Evolutionary conservation across 1,284 basidiomycete genomes (phyloP).

Genomic region (Fomes fomentarius): DNA sequence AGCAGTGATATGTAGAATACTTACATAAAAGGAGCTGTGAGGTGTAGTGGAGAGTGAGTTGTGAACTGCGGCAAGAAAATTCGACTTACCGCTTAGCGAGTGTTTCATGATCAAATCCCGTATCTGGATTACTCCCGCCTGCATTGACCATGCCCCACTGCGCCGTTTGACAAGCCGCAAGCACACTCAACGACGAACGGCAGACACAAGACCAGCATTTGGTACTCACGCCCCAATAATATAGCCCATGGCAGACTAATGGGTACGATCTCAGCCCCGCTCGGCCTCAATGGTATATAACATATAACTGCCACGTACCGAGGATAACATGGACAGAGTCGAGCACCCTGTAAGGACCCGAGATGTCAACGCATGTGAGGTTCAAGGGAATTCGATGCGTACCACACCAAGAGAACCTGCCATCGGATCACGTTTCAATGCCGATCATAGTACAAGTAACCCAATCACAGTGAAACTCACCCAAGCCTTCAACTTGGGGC

Average conservation of each 20-base stretch:
- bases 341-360: slow-evolving; percentile 8
- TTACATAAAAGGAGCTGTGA: slow-evolving; percentile 22
- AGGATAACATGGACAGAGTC: slow-evolving; percentile 22
- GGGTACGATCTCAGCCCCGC: background rate
- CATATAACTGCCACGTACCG: slow-evolving; percentile 5
- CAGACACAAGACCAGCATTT: no score
- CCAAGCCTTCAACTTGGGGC: slow-evolving; percentile 24
- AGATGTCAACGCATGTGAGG: background rate
- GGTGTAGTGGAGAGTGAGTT: no score
- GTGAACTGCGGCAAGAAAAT: background rate
- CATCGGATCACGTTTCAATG: background rate
- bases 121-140: background rate
- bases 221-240: slow-evolving; percentile 25
- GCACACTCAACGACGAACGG: no score
- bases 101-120: slow-evolving; percentile 4
- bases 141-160: slow-evolving; percentile 17
- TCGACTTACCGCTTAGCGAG: slow-evolving; percentile 15
- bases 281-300: no score
- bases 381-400: background rate
- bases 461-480: slow-evolving; percentile 2
- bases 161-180: no score
- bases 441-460: background rate
- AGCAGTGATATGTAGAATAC: background rate
- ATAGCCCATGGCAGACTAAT: slow-evolving; percentile 22
- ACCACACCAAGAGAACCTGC: slow-evolving; percentile 24